Base-by-base conservation (phyloP, 108 stramenopile species). In the Cyclotella baltica region DNA sequence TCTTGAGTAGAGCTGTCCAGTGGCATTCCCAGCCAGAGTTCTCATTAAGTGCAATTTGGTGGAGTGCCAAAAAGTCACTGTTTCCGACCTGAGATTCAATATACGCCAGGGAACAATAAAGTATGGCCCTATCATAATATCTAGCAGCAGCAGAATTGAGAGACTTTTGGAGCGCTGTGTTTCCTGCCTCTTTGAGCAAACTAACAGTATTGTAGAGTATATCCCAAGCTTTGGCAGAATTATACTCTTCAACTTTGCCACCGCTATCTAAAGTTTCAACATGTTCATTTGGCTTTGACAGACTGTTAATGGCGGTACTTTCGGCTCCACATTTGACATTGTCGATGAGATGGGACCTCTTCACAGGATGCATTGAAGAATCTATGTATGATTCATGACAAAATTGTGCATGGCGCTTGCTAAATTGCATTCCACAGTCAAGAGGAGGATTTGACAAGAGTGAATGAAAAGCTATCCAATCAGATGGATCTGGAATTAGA, bases 91-190 rank as follows among this genome's bases (percentile, higher is more conserved):
- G 82, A 67, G 76, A 87, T 11, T 75, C 70, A 66, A 91, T 85
- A 43, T 77, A 90, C 0, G 80, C 88, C 11, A 90, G 40, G 6
- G 90, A 77, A 47, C 90, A 90, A 77, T 92, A 94, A 50, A 73
- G 79, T 55, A 94, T 83, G 0, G 91, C 91, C 59, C 88, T 89
- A 83, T 92, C 91, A 67, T 92, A 94, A 18, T 87, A 84, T 11
- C 77, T 64, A 11, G 91, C 90, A 22, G 91, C 93, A 19, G 85
- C 31, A 30, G 68, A 75, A 25, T 81, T 52, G 4, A 78, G 36
- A 20, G 86, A 88, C 31, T 61, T 69, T 53, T 85, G 56, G 43
- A 92, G 68, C 20, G 93, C 91, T 27, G 62, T 78, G 52, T 92
- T 94, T 16, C 93, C 93, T 13, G 85, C 88, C 51, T 87, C 91